These are phyloP conservation scores for Paulownia fortunei DNA, from an alignment of 257 asterid species.

Conservation along the genomic window DNA sequence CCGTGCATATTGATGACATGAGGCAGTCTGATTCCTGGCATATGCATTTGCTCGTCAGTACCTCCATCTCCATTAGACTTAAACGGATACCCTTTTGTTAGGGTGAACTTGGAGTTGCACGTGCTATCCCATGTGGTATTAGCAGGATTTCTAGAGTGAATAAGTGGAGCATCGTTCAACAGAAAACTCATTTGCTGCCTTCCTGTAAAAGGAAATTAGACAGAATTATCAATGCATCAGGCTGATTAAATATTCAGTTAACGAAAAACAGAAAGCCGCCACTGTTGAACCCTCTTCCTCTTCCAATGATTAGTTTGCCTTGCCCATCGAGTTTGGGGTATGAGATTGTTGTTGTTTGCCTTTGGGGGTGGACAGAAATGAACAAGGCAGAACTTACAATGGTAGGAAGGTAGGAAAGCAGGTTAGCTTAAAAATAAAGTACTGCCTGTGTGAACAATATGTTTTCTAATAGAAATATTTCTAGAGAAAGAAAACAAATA, in stretches of 20 bases:
- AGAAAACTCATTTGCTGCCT: conserved; percentile 62
- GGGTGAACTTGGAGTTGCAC: conserved; percentile 64
- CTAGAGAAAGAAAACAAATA: conserved; percentile 1
- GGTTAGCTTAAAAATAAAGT: not conserved
- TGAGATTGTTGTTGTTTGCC: not conserved
- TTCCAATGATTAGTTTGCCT: not conserved
- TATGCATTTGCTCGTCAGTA: conserved; percentile 47
- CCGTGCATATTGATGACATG: conserved; percentile 48
- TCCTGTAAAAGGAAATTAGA: conserved; percentile 45
- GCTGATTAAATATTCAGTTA: not conserved
- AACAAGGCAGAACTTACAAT: not conserved
- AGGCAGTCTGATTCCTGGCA: conserved; percentile 51
- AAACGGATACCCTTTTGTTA: conserved; percentile 52
- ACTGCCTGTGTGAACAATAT: not conserved
- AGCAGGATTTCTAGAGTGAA: conserved; percentile 45
- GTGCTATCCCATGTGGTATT: conserved; percentile 54
- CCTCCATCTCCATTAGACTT: conserved; percentile 51
- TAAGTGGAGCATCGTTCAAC: conserved; percentile 48
- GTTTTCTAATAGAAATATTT: not conserved
- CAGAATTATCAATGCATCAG: conserved; percentile 1
- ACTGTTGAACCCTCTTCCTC: not conserved
- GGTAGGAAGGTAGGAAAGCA: not conserved
- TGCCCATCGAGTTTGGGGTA: not conserved
- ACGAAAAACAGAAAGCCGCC: not conserved
- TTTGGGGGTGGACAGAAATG: not conserved